Evolutionary conservation across 352 stramenopile genomes (phyloP).

Genomic region (Globisporangium spiculum): DNA sequence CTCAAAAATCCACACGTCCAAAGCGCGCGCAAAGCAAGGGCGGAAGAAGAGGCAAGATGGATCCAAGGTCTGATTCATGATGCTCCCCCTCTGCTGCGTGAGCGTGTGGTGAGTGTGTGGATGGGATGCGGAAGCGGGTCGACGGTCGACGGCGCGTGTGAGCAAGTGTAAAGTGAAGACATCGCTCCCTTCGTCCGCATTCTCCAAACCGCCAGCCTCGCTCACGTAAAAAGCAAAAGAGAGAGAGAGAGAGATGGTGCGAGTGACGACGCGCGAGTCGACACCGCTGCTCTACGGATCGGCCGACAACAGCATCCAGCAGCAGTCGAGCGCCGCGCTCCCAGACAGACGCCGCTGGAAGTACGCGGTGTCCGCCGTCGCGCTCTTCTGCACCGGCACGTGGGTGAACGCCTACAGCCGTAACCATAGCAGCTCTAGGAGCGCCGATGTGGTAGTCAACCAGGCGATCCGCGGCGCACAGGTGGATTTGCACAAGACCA

Average conservation of each 20-base stretch:
- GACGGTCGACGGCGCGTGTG: neutral
- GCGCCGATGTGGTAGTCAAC: neutral
- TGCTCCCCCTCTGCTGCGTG: neutral
- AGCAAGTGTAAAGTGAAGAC: neutral
- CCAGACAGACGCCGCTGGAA: constrained; percentile 6
- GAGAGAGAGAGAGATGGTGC: neutral
- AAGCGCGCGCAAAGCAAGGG: neutral
- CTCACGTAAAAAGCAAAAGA: neutral
- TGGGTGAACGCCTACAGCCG: constrained; percentile 20
- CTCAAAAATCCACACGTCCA: neutral
- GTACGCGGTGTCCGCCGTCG: constrained; percentile 13
- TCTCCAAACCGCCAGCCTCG: neutral
- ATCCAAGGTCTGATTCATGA: constrained; percentile 4
- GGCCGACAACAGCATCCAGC: constrained; percentile 5
- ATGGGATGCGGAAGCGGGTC: too few relatives aligned
- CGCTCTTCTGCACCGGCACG: constrained; percentile 27
- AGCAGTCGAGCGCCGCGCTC: neutral
- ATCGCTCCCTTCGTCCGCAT: neutral
- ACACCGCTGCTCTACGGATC: constrained; percentile 36
- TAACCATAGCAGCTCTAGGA: neutral
- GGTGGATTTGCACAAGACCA: constrained; percentile 8
- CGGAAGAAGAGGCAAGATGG: neutral
- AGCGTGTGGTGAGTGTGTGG: neutral
- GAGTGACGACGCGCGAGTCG: constrained; percentile 21
- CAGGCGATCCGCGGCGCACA: constrained; percentile 3